Base-by-base conservation (phyloP, 2,329 filamentous ascomycete species). In the Alternaria arbusti region DNA sequence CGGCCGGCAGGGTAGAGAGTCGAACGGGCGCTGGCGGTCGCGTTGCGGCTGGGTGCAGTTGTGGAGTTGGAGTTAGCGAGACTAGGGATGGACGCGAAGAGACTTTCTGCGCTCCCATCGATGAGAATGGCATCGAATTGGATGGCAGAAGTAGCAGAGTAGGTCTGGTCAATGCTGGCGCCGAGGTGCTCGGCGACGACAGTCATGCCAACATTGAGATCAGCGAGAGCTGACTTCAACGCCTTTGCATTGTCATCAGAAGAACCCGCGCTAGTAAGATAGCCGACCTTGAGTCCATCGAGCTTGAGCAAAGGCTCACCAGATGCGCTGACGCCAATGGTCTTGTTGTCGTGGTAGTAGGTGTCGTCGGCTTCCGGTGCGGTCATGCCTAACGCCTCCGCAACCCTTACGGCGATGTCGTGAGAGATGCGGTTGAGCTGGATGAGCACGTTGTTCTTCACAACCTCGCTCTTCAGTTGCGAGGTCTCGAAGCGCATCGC, bases 401-500 rank as follows among this genome's bases (percentile, higher is more conserved):
- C 89, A 0, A 93, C 90, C 12, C 90, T 88, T 3, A 79, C 81
- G 4, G 91, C 90, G 10, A 93, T 79, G 69, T 91, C 88, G 74
- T 93, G 86, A 76, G 85, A 87, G 70, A 93, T 82, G 47, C 84
- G 85, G 82, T 93, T 93, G 11, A 93, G 84, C 74, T 93, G 90
- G 15, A 82, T 81, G 45, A 93, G 83, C 1, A 91, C 87, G 67
- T 91, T 92, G 67, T 86, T 79, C 79, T 88, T 88, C 15, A 93
- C 87, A 2, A 84, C 72, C 0, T 79, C 68, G 45, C 87, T 89
- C 69, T 83, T 81, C 32, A 93, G 70, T 13, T 90, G 85, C 22
- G 87, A 85, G 0, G 85, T 86, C 80, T 93, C 91, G 76, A 93
- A 92, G 26, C 90, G 88, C 58, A 93, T 88, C 0, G 89, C 90